phyloP scores from a whole-genome alignment of 2,329 filamentous ascomycete genomes.

The Cryphonectria naterciae region DNA sequence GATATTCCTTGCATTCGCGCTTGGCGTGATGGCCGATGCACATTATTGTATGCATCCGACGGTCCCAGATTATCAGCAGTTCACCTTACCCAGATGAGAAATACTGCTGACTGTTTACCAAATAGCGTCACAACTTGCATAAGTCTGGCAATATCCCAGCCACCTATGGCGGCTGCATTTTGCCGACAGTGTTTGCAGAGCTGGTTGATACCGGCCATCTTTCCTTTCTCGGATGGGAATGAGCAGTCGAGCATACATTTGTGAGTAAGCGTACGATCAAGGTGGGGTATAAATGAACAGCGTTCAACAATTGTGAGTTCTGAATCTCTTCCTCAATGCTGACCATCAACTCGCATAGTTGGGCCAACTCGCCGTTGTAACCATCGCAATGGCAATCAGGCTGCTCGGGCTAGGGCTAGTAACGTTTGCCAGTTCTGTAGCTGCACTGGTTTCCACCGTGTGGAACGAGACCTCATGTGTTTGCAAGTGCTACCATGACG shows the following conservation, averaged over 20 bases:
- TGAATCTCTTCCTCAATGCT: background rate
- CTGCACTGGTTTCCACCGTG: constrained; percentile 4
- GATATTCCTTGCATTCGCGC: background rate
- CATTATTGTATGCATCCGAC: background rate
- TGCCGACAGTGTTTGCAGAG: background rate
- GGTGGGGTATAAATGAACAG: background rate
- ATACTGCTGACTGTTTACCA: background rate
- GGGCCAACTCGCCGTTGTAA: background rate
- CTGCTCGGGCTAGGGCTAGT: background rate
- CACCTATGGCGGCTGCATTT: background rate
- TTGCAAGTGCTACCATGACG: constrained; percentile 40
- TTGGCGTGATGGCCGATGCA: background rate
- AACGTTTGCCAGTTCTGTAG: background rate
- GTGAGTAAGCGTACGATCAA: background rate
- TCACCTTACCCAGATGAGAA: background rate
- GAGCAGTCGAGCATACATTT: background rate
- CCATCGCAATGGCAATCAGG: background rate
- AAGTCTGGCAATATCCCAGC: background rate
- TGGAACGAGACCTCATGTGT: constrained; percentile 38
- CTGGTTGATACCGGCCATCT: background rate
- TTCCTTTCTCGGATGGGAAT: background rate
- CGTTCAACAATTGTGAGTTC: background rate
- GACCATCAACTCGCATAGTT: background rate
- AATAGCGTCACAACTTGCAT: background rate
- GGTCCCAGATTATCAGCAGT: background rate